phyloP scores from a whole-genome alignment of 1,139 yeast genomes.

The Scheffersomyces cryptocercus region DNA sequence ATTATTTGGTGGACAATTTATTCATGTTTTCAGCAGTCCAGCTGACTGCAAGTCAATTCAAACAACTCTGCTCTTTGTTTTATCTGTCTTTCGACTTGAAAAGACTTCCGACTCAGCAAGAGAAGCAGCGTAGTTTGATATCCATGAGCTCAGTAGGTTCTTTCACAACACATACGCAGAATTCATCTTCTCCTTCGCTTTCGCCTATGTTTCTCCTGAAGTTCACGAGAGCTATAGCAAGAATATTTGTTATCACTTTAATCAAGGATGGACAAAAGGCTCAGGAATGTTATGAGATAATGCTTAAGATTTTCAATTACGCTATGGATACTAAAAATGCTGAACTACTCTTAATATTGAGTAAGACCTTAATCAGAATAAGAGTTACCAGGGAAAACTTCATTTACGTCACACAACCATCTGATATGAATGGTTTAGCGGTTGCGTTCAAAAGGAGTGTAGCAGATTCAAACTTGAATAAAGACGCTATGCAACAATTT shows the following conservation, averaged over 20 bases:
- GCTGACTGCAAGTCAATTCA: constrained; percentile 25
- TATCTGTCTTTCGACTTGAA: constrained; percentile 1
- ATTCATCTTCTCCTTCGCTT: constrained; percentile 4
- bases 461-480: constrained; percentile 21
- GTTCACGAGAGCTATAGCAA: constrained; percentile 34
- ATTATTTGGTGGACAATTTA: constrained; percentile 31
- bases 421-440: constrained; percentile 68
- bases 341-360: constrained; percentile 46
- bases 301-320: constrained; percentile 26
- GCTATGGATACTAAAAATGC: constrained; percentile 29
- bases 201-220: constrained; percentile 17
- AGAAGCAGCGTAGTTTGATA: constrained; percentile 20
- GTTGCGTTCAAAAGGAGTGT: constrained; percentile 56
- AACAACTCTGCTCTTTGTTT: constrained; percentile 19
- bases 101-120: constrained; percentile 4
- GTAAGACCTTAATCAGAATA: constrained; percentile 56
- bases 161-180: constrained; percentile 1
- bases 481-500: constrained; percentile 7
- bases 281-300: constrained; percentile 25
- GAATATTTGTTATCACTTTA: constrained; percentile 30
- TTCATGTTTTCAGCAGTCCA: constrained; percentile 27
- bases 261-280: constrained; percentile 29
- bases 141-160: constrained; percentile 15
- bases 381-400: constrained; percentile 50
- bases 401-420: constrained; percentile 54